Evolutionary conservation across 441 rosid genomes (phyloP), one percentile per base, ranked within the genome.

Genomic region (Bocquillonia castaneifolia): DNA sequence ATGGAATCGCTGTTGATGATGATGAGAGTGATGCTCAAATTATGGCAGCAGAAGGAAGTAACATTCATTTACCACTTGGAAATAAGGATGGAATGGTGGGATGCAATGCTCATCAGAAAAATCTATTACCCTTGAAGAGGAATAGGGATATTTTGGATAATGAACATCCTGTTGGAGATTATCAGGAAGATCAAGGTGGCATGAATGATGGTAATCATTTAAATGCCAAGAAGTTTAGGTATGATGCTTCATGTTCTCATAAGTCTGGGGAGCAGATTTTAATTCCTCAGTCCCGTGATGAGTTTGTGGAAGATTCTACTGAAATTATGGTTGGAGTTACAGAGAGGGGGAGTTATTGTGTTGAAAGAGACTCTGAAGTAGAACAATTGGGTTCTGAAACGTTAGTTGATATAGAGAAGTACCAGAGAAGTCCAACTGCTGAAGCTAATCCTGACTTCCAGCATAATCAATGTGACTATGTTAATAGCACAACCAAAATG

Each of bases 211-310:
- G 14, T 53, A 56, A 65, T 71, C 67, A 25, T 28, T 48, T 62
- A 69, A 62, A 67, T 73, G 71, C 58, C 18, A 83, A 80, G 73
- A 80, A 70, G 76, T 63, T 51, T 25, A 83, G 79, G 78, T 73
- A 20, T 54, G 67, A 63, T 69, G 25, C 58, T 18, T 48, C 57
- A 25, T 44, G 34, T 72, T 48, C 56, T 42, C 20, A 59, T 40
- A 72, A 71, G 48, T 32, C 70, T 9, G 25, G 40, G 29, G 74
- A 57, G n/a, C 67, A 68, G 17, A 53, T 36, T 37, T 63, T 64
- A 29, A 45, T 28, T 37, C 70, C 70, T 72, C 51, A n/a, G 31
- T n/a, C 7, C 53, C 72, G 13, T 52, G 47, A 53, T 12, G 66
- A 63, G 50, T 31, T 23, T 26, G 48, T 62, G 12, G 68, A 72